These are phyloP conservation scores for Syzygium jambos DNA, from an alignment of 345 rosid genomes.

Conservation along the genomic window DNA sequence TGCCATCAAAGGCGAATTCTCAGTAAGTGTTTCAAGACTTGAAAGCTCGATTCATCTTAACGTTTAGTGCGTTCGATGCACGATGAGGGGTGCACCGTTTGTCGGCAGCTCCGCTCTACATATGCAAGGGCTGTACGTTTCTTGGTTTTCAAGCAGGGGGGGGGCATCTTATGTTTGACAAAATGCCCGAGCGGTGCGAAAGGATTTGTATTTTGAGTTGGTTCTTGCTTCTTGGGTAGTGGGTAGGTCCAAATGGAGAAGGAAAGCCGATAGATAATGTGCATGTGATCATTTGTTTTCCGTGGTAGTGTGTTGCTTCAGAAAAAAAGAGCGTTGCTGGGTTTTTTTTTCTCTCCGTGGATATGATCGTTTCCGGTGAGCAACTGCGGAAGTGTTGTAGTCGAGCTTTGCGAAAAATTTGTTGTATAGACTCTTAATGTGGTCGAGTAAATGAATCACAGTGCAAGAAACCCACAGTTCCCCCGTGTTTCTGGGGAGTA, in stretches of 20 bases:
- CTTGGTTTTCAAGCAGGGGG: neutral
- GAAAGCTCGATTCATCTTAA: neutral
- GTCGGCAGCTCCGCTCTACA: neutral
- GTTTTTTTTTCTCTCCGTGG: neutral
- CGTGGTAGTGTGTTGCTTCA: neutral
- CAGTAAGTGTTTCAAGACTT: neutral
- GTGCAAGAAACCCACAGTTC: neutral
- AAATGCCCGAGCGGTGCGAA: neutral
- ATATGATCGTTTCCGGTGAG: neutral
- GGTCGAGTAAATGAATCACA: neutral
- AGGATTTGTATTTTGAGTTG: neutral
- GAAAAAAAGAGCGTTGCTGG: neutral
- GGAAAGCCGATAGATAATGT: neutral
- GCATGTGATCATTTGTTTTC: neutral
- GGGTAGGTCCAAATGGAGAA: neutral
- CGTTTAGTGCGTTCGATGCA: neutral
- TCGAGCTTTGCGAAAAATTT: neutral
- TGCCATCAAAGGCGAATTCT: neutral
- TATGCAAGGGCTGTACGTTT: neutral
- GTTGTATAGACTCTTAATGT: neutral
- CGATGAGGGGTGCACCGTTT: neutral
- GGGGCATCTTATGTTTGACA: neutral
- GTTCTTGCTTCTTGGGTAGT: neutral
- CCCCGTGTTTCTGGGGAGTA: neutral
- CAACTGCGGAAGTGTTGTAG: neutral